Conservation (phyloP, 176 grass and related monocot species). For the Melocanna baccifera region DNA sequence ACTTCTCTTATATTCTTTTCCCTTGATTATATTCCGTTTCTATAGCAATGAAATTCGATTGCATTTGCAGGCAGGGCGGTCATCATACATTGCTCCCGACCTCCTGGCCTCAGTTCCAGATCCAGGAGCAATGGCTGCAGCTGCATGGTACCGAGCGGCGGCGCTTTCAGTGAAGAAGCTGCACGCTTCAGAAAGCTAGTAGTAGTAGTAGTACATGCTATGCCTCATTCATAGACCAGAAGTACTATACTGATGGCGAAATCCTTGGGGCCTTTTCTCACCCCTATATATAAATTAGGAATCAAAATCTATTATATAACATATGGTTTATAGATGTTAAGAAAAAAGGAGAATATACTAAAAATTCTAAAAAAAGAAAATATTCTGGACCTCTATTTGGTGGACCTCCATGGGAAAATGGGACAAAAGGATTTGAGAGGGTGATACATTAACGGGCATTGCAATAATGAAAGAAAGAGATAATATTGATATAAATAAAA, state of each 20-base stretch:
- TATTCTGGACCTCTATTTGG: too few species aligned
- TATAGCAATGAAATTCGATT: neutral
- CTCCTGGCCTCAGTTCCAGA: conserved; percentile 70
- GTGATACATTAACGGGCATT: too few species aligned
- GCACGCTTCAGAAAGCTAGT: conserved; percentile 41
- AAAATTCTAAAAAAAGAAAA: too few species aligned
- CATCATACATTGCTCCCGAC: conserved; percentile 72
- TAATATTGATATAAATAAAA: too few species aligned
- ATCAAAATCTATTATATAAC: too few species aligned
- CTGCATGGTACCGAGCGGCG: conserved; percentile 71
- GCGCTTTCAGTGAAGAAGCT: conserved; percentile 59
- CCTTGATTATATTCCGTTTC: neutral
- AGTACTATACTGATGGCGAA: conserved; percentile 25
- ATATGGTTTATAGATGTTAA: too few species aligned
- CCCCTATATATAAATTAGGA: too few species aligned
- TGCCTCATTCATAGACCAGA: conserved; percentile 35
- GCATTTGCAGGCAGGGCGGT: conserved; percentile 80
- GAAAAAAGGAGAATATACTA: too few species aligned
- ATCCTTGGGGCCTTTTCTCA: conserved; percentile 46
- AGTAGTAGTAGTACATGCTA: neutral
- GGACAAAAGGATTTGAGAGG: too few species aligned
- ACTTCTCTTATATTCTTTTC: neutral
- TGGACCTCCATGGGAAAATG: too few species aligned
- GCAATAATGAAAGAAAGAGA: too few species aligned
- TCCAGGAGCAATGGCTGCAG: conserved; percentile 90